A percentile compares a stretch with the other conserved stretches of the same genome.
Conservation (phyloP, 1,284 basidiomycete genomes). For the Ganoderma multipileum region DNA sequence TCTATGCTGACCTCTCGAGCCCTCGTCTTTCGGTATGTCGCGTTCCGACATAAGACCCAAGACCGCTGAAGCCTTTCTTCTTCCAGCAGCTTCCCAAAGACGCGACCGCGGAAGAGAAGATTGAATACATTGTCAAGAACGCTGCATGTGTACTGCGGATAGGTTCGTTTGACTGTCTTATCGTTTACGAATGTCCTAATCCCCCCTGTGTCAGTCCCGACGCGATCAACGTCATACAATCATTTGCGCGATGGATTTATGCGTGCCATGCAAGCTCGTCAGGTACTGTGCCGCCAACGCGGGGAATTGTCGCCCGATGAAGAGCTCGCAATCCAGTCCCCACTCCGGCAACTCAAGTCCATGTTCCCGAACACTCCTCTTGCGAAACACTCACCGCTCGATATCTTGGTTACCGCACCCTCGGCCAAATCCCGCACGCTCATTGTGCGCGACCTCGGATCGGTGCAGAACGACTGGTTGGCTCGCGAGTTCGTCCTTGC, state of each 20-base stretch:
- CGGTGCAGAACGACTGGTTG: slow-evolving; percentile 76
- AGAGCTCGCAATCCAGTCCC: slow-evolving; percentile 61
- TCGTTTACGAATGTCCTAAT: background rate
- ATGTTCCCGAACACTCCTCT: slow-evolving; percentile 77
- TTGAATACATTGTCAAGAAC: slow-evolving; percentile 70
- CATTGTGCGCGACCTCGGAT: slow-evolving; percentile 76
- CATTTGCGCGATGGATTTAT: slow-evolving; percentile 90
- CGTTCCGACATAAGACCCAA: background rate
- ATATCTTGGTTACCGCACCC: slow-evolving; percentile 68
- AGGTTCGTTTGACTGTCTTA: slow-evolving; percentile 40
- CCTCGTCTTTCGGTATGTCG: slow-evolving; percentile 62
- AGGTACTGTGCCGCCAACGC: slow-evolving; percentile 59
- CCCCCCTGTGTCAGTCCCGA: slow-evolving; percentile 64
- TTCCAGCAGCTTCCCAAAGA: slow-evolving; percentile 47
- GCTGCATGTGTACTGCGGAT: slow-evolving; percentile 80
- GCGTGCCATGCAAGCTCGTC: slow-evolving; percentile 73
- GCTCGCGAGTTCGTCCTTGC: slow-evolving; percentile 74
- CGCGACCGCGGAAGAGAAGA: slow-evolving; percentile 71
- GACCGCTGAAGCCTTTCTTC: slow-evolving; percentile 4
- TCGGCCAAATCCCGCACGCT: slow-evolving; percentile 55
- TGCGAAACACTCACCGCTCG: slow-evolving; percentile 68
- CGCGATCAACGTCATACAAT: slow-evolving; percentile 79
- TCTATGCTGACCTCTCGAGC: slow-evolving; percentile 81
- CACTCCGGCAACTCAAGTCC: slow-evolving; percentile 75
- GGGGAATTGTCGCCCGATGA: slow-evolving; percentile 63